phyloP scores from a whole-genome alignment of 805 yeast genomes.

The Candida lessepsii region DNA sequence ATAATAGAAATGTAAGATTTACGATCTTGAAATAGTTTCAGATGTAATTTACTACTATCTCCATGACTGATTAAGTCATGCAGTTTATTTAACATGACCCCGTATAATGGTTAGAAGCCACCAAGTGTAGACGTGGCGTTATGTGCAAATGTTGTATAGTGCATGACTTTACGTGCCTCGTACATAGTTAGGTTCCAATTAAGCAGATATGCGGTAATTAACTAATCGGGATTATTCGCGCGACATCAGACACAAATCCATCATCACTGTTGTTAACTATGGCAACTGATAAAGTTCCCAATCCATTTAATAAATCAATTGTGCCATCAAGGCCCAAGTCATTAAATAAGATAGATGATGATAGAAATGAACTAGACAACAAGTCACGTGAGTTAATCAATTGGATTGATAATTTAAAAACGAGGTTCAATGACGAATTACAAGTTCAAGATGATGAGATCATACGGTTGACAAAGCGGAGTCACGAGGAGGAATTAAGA shows the following conservation, averaged over 20 bases:
- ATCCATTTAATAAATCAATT: conserved; percentile 2
- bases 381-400: conserved; percentile 19
- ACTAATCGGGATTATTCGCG: too few relatives aligned
- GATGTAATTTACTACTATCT: too few relatives aligned
- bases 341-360: background rate
- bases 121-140: too few relatives aligned
- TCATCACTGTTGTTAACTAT: background rate
- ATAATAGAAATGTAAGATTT: too few relatives aligned
- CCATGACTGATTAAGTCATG: too few relatives aligned
- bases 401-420: conserved; percentile 33
- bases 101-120: too few relatives aligned
- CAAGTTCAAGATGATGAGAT: conserved; percentile 19
- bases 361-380: background rate
- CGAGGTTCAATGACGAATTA: conserved; percentile 19
- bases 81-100: too few relatives aligned
- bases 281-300: conserved; percentile 2
- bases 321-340: background rate
- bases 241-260: background rate
- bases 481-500: conserved; percentile 20
- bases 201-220: too few relatives aligned
- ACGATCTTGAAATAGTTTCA: too few relatives aligned
- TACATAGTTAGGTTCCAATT: too few relatives aligned
- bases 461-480: conserved; percentile 13
- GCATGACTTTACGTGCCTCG: too few relatives aligned
- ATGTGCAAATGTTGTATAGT: too few relatives aligned